Evolutionary conservation across 805 yeast species (phyloP), one percentile per base, ranked within the genome.

Genomic region (Yamadazyma tumulicola): DNA sequence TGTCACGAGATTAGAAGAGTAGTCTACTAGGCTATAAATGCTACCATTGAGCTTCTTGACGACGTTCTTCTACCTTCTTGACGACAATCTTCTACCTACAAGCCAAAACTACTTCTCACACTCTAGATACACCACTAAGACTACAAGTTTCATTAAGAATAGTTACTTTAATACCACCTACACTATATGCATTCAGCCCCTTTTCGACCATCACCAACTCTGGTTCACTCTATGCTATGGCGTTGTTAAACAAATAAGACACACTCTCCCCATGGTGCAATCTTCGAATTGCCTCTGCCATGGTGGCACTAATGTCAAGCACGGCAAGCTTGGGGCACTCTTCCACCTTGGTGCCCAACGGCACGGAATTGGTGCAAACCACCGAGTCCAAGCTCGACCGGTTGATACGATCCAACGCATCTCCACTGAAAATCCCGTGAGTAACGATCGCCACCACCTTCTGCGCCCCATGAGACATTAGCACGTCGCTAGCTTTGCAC

Each of bases 241-340:
- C 81, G 57, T 80, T 74, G 48, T 78, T 81, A 62, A 85, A 85
- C 44, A 85, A 67, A 60, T 81, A 85, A 8, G 88, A 81, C 38
- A 85, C 79, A 60, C 89, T 81, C 64, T 85, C 94, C 62, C 94
- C 94, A 50, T 84, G 82, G 59, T 85, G 94, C 55, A 85, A 72
- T 63, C 94, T 77, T 67, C 94, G 78, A 41, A 85, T 77, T 42
- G 88, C 80, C 61, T 85, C 94, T 19, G 91, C 91, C 41, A 85
- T 63, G 6, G 80, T 84, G 23, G 85, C 76, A 46, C 82, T 73
- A 30, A 85, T 74, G 59, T 85, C 93, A 38, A 84, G 76, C 13
- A 75, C 67, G 44, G 79, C 85, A 45, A 84, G 64, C 50, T 72
- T 78, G 11, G 83, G 77, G 52, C 88, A 80, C 15, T 54, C 48